These are phyloP conservation scores for Fennellomyces sp. DNA, from an alignment of 371 early-diverging fungal genomes.

Conservation along the genomic window DNA sequence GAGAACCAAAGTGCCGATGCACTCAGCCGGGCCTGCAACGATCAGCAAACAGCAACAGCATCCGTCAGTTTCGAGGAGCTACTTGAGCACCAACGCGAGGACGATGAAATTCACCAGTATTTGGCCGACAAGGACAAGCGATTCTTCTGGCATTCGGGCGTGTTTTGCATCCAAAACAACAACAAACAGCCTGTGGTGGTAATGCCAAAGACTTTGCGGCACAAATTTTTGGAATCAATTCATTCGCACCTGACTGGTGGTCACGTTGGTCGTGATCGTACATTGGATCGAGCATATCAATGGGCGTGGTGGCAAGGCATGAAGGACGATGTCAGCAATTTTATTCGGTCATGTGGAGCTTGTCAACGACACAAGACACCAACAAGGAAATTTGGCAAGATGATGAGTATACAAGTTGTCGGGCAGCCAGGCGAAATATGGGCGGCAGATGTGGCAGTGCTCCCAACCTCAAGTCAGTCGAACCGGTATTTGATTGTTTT, in stretches of 20 bases:
- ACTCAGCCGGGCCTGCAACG: not conserved
- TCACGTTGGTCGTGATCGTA: constrained; percentile 15
- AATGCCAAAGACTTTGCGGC: not conserved
- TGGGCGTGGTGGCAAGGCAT: constrained; percentile 4
- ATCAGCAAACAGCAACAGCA: not conserved
- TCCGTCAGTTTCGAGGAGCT: not conserved
- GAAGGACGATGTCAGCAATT: not conserved
- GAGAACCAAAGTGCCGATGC: not conserved
- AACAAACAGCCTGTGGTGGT: not conserved
- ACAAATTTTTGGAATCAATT: not conserved
- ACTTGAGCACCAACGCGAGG: not conserved
- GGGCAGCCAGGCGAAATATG: constrained; percentile 17
- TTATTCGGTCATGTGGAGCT: not conserved
- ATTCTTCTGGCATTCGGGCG: not conserved
- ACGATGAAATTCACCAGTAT: not conserved
- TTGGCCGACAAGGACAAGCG: not conserved
- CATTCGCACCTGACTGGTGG: constrained; percentile 7
- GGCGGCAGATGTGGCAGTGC: constrained; percentile 22
- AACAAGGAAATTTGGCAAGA: constrained; percentile 6
- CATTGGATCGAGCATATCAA: not conserved
- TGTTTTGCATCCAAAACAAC: not conserved
- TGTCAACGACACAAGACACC: constrained; percentile 9
- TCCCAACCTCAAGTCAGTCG: not conserved
- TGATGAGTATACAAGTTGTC: not conserved
- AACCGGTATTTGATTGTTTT: constrained; percentile 21